A percentile compares a stretch with the other conserved stretches of the same genome.
These are phyloP conservation scores for Syzygium aqueum DNA, from an alignment of 345 rosid genomes.

Conservation along the genomic window DNA sequence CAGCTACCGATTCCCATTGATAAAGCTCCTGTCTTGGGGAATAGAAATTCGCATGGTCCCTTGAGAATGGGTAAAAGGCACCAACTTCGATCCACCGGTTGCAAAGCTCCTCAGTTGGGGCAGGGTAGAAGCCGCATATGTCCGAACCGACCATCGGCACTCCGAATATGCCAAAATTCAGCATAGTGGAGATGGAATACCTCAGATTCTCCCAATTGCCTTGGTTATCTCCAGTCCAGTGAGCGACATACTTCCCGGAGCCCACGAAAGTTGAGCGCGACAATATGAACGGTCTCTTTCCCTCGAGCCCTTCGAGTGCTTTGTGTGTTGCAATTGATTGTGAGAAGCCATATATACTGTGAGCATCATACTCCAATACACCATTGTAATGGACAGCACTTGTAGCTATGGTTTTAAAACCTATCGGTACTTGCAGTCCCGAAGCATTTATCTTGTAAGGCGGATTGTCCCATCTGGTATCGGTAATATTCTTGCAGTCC, in stretches of 20 bases:
- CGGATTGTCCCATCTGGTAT: slow-evolving; percentile 86
- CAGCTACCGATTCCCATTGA: slow-evolving; percentile 79
- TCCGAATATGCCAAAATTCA: slow-evolving; percentile 89
- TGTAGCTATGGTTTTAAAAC: slow-evolving; percentile 91
- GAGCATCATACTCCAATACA: slow-evolving; percentile 86
- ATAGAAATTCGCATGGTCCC: slow-evolving; percentile 88
- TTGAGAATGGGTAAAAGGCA: slow-evolving; percentile 89
- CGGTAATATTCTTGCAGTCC: slow-evolving; percentile 92
- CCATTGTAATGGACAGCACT: slow-evolving; percentile 93
- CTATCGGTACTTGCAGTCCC: slow-evolving; percentile 57
- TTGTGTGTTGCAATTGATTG: slow-evolving; percentile 84
- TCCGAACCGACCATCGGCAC: slow-evolving; percentile 98
- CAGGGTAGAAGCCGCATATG: slow-evolving; percentile 92
- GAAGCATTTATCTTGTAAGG: slow-evolving; percentile 97
- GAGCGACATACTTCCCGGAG: slow-evolving; percentile 86
- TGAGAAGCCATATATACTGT: slow-evolving; percentile 86
- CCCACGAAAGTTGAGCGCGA: slow-evolving; percentile 88
- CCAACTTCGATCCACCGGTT: slow-evolving; percentile 98
- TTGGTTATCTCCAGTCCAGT: slow-evolving; percentile 94
- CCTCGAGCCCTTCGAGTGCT: slow-evolving; percentile 61
- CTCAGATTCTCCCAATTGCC: slow-evolving; percentile 90
- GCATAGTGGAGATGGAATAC: slow-evolving; percentile 80
- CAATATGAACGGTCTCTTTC: slow-evolving; percentile 85
- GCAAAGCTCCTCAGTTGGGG: slow-evolving; percentile 89
- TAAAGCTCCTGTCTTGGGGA: slow-evolving; percentile 97